Evolutionary conservation across 2,329 filamentous ascomycete species (phyloP).

Genomic region (Metarhizium rileyi): DNA sequence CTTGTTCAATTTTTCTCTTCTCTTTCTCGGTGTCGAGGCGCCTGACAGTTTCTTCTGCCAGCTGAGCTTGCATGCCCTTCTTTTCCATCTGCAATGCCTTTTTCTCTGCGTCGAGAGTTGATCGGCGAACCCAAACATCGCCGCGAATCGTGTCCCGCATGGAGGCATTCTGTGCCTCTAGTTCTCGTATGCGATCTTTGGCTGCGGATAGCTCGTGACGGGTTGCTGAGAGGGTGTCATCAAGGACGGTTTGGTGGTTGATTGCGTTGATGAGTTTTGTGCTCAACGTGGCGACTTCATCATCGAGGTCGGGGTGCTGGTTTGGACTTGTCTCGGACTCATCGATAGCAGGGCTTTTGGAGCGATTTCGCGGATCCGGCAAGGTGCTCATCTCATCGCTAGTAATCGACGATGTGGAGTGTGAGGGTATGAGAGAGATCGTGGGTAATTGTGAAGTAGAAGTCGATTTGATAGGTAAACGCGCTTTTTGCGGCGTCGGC

Average conservation of each 20-base stretch:
- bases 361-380: conserved; percentile 51
- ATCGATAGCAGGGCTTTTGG: conserved; percentile 35
- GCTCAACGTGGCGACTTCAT: conserved; percentile 81
- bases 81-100: conserved; percentile 50
- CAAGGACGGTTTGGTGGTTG: conserved; percentile 86
- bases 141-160: conserved; percentile 63
- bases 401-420: conserved; percentile 29
- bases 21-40: conserved; percentile 61
- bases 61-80: conserved; percentile 42
- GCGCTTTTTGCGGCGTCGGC: conserved; percentile 20
- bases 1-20: conserved; percentile 83
- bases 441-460: conserved; percentile 27
- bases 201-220: conserved; percentile 74
- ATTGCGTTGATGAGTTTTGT: conserved; percentile 96
- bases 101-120: conserved; percentile 65
- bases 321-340: conserved; percentile 21
- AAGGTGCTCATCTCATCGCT: conserved; percentile 59
- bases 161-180: conserved; percentile 57
- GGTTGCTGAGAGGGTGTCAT: conserved; percentile 76
- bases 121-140: conserved; percentile 66
- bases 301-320: conserved; percentile 46
- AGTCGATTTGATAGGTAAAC: conserved; percentile 28
- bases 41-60: conserved; percentile 56
- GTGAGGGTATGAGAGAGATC: conserved; percentile 28
- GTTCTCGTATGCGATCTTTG: conserved; percentile 52